Evolutionary conservation across 352 stramenopile genomes (phyloP), one percentile per base, ranked within the genome.

Genomic region (Globisporangium radiosum): DNA sequence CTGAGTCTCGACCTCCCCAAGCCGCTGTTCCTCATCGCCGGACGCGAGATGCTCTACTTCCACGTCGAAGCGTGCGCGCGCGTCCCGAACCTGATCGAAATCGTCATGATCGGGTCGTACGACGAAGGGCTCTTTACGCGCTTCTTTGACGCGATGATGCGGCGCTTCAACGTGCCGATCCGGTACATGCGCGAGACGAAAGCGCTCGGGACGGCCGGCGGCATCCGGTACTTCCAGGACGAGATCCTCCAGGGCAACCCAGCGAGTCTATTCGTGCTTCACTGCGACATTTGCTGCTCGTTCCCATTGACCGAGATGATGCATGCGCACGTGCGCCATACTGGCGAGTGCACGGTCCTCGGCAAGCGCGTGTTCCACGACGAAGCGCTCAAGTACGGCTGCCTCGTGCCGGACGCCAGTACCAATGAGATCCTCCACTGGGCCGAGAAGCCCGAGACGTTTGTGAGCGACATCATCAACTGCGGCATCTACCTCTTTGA

Each of bases 391-490:
- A 94, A 92, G 65, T 95, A 95, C 61, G 87, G 87, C 36, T 95
- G 87, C 63, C 71, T 95, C 7, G 87, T 95, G 42, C 75, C 76
- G 17, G 85, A 95, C 52, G 76, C 78, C 1, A 59, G 75, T 37
- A 83, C 68, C 13, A 91, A 90, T 49, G 83, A 95, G 74, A 90
- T 95, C 39, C 63, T 95, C 25, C 87, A 95, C 54, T 95, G 87
- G 87, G 87, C 87, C 7, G 87, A 95, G 56, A 95, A 95, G 49
- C 87, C 87, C 10, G 81, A 94, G 67, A 94, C 87, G 5, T 95
- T 95, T 65, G 87, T 95, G 47, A 95, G 87, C 63, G 85, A 95
- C 64, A 88, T 94, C 48, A 95, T 95, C 73, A 95, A 95, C 65
- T 95, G 87, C 52, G 87, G 87, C 11, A 88, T 95, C 62, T 95